Percentiles rank a stretch among this genome's conserved stretches.
Evolutionary conservation across 495 filamentous ascomycete genomes (phyloP).

Genomic region (Sordaria brevicollis): DNA sequence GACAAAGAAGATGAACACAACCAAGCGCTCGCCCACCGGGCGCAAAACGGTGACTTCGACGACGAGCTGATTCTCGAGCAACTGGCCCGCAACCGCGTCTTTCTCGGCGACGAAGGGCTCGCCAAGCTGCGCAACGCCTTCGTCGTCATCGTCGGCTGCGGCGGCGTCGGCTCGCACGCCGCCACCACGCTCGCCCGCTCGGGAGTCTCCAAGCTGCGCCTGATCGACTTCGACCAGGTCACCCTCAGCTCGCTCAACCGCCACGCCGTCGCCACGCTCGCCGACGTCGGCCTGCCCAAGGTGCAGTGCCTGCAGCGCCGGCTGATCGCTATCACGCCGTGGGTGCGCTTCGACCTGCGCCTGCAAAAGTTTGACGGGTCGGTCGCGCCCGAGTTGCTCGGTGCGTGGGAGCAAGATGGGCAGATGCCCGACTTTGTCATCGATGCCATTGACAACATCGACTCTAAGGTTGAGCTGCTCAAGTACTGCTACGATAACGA

Average conservation of each 20-base stretch:
- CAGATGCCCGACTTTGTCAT: slow-evolving; percentile 75
- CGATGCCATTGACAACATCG: slow-evolving; percentile 97
- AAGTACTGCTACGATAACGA: slow-evolving; percentile 71
- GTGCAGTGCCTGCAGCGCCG: slow-evolving; percentile 70
- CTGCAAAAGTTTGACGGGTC: slow-evolving; percentile 72
- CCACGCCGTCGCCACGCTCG: slow-evolving; percentile 86
- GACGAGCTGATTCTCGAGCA: slow-evolving; percentile 94
- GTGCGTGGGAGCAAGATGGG: slow-evolving; percentile 45
- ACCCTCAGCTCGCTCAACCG: slow-evolving; percentile 86
- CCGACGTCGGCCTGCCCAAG: slow-evolving; percentile 92
- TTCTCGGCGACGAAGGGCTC: slow-evolving; percentile 75
- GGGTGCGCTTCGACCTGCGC: slow-evolving; percentile 79
- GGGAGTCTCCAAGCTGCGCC: slow-evolving; percentile 72
- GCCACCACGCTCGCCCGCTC: slow-evolving; percentile 78
- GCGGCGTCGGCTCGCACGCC: slow-evolving; percentile 90
- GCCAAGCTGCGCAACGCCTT: slow-evolving; percentile 68
- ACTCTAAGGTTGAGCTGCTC: slow-evolving; percentile 86
- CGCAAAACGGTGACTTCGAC: slow-evolving; percentile 83
- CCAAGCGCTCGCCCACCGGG: slow-evolving; percentile 65
- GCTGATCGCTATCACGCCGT: slow-evolving; percentile 77
- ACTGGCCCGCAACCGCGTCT: slow-evolving; percentile 86
- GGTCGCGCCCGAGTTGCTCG: slow-evolving; percentile 54
- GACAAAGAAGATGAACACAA: slow-evolving; percentile 69
- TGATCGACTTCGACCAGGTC: slow-evolving; percentile 98
- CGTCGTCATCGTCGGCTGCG: slow-evolving; percentile 83